These are phyloP conservation scores for Boletus barrowsii DNA, from an alignment of 768 basidiomycete species.

Conservation along the genomic window DNA sequence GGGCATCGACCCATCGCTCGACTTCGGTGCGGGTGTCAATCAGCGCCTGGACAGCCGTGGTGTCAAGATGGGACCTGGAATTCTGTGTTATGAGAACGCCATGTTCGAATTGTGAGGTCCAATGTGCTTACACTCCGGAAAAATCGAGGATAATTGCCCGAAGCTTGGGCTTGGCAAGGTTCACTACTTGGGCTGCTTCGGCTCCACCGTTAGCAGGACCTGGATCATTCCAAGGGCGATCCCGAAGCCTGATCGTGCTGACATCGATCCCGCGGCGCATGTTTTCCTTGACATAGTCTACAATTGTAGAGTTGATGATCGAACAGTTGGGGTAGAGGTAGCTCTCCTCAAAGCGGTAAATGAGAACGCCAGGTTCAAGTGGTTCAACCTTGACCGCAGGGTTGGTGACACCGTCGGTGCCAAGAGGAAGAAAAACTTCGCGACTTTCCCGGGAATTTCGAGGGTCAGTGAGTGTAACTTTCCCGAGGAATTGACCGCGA, in stretches of 20 bases:
- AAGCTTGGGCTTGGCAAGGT: constrained; percentile 62
- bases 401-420: constrained; percentile 58
- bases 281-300: constrained; percentile 75
- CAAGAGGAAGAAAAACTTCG: constrained; percentile 83
- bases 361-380: constrained; percentile 81
- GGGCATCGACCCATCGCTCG: constrained; percentile 81
- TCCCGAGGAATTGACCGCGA: constrained; percentile 88
- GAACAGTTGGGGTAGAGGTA: constrained; percentile 82
- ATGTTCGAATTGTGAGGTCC: not conserved
- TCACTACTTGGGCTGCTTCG: constrained; percentile 44
- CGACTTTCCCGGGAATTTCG: constrained; percentile 41
- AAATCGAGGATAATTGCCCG: constrained; percentile 92
- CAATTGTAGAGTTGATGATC: constrained; percentile 64
- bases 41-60: constrained; percentile 86
- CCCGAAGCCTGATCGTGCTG: constrained; percentile 55
- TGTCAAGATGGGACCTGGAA: constrained; percentile 79
- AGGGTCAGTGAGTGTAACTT: constrained; percentile 55
- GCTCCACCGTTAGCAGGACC: constrained; percentile 56
- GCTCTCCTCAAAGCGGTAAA: constrained; percentile 91
- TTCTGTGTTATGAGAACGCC: not conserved
- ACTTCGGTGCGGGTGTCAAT: constrained; percentile 85
- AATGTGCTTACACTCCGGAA: constrained; percentile 58
- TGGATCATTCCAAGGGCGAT: constrained; percentile 94
- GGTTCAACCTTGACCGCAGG: constrained; percentile 67
- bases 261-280: constrained; percentile 78